Evolutionary conservation across 176 grass and related monocot species (phyloP), one percentile per base, ranked within the genome.

Genomic region (Melocanna baccifera): DNA sequence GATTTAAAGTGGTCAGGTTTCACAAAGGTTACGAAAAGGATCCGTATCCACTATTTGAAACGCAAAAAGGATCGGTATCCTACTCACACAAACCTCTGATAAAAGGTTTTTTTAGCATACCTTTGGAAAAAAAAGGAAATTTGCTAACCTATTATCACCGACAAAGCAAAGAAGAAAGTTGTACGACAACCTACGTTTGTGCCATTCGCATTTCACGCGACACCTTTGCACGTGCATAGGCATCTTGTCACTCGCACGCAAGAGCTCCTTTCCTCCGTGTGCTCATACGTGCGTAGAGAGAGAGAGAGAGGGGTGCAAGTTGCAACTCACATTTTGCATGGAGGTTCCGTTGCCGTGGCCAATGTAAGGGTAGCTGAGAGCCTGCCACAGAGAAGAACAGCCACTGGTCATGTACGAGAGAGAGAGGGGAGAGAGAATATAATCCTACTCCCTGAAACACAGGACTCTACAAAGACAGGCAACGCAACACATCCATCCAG

Each of bases 361-460:
- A 83, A 99, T 85, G 88, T 99, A 99, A 46, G 96, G 96, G 51
- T 85, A 87, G 81, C 91, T 94, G 20, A 99, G 93, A 82, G 90
- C 96, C 96, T 99, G 81, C 0, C 32, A 73, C 34, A 94, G 65
- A 80, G 70, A 82, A 87, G 65, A 82, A 89, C 39, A 84, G 22
- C 10, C 25, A 84, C 42, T 80, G 69, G 62, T 64, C 75, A 67
- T 81, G 45, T 32, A 29, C 5, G 19, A n/a, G 58, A 37, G 50
- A 69, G 47, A 37, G 32, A 41, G 42, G 62, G 26, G 79, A 36
- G 74, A 51, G 76, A 62, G 76, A 9, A 76, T 22, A 76, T 42
- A 90, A 65, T 69, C 37, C 48, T 45, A 30, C 52, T 23, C 43
- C 63, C 51, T 75, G 41, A 89, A 85, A 55, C 81, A 76, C 82